Evolutionary conservation across 169 alveolate species (phyloP), one percentile per base, ranked within the genome.

Genomic region (Pseudocohnilembus persalinus): DNA sequence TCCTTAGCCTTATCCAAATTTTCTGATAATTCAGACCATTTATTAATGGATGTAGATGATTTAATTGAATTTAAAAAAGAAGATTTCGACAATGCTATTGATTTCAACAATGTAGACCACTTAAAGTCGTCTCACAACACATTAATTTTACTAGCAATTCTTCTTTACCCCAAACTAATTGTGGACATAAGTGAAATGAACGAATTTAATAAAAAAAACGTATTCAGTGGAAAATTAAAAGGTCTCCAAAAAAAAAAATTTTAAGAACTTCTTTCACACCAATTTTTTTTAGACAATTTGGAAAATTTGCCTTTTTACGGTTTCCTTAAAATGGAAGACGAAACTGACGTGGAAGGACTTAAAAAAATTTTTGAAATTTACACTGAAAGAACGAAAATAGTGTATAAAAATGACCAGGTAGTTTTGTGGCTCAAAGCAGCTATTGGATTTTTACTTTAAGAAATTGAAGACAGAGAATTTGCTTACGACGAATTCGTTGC

Each of bases 1-100:
- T 88, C 94, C 30, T 34, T 73, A 35, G 91, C 95, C 1, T 34
- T 94, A n/a, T 93, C 93, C 35, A 90, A 91, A 85, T 90, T 87
- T 76, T 75, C 79, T 6, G 31, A 64, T 33, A 32, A 77, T 31
- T 26, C 30, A 77, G 82, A 77, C n/a, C 73, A 28, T 0, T 33
- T 33, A 32, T 72, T 68, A 20, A 64, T 72, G 16, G 74, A 68
- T 0, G 64, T 79, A 29, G 76, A 63, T 0, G 73, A 64, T 1
- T 29, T 49, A 75, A 49, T 79, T 15, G 63, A 35, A 34, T 78
- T 85, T 30, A 78, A 79, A 31, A 81, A 85, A 34, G 73, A 77
- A 34, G 78, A 85, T 73, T 72, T 85, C 68, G 83, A 75, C 27
- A 76, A 77, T 30, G 89, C 89, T 29, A 26, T 73, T 29, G 63